Percentiles rank a stretch among this genome's conserved stretches.
Evolutionary conservation across 805 yeast genomes (phyloP).

Genomic region (Cyberlindnera xylosilytica): DNA sequence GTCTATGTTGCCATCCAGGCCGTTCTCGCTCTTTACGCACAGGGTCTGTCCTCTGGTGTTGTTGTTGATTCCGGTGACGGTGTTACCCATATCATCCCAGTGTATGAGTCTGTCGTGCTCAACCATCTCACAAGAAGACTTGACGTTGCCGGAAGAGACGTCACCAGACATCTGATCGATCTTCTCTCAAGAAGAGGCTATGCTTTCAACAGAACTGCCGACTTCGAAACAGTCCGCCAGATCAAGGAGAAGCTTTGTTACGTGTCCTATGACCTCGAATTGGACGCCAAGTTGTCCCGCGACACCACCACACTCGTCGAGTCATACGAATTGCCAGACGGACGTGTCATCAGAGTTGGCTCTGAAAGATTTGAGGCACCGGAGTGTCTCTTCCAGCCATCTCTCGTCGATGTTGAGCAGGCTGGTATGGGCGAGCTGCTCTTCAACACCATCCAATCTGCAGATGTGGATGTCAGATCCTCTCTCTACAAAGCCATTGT

Average conservation of each 20-base stretch:
- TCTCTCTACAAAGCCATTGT: slow-evolving; percentile 89
- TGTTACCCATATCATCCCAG: slow-evolving; percentile 97
- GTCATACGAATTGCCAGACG: slow-evolving; percentile 92
- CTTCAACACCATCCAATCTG: slow-evolving; percentile 89
- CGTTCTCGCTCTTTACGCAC: slow-evolving; percentile 95
- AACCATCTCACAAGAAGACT: slow-evolving; percentile 89
- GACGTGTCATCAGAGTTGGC: slow-evolving; percentile 89
- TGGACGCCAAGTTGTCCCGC: slow-evolving; percentile 81
- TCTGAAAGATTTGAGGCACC: slow-evolving; percentile 96
- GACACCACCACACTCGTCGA: slow-evolving; percentile 96
- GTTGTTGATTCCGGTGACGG: slow-evolving; percentile 99
- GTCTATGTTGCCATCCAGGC: slow-evolving; percentile 97
- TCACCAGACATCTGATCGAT: slow-evolving; percentile 92
- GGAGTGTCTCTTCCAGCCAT: slow-evolving; percentile 95
- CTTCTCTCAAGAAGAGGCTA: slow-evolving; percentile 92
- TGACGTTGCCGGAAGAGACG: slow-evolving; percentile 98
- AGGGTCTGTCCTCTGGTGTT: slow-evolving; percentile 94
- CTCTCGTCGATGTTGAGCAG: slow-evolving; percentile 91
- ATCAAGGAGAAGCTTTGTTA: slow-evolving; percentile 95
- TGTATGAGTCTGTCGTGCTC: slow-evolving; percentile 93
- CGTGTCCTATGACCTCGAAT: slow-evolving; percentile 88
- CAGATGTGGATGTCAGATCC: slow-evolving; percentile 90
- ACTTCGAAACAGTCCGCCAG: slow-evolving; percentile 97
- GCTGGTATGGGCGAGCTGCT: slow-evolving; percentile 94
- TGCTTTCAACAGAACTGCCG: slow-evolving; percentile 97